Percentiles rank a stretch among this genome's conserved stretches.
These are phyloP conservation scores for Lactarius evosmus DNA, from an alignment of 768 basidiomycete species.

Conservation along the genomic window DNA sequence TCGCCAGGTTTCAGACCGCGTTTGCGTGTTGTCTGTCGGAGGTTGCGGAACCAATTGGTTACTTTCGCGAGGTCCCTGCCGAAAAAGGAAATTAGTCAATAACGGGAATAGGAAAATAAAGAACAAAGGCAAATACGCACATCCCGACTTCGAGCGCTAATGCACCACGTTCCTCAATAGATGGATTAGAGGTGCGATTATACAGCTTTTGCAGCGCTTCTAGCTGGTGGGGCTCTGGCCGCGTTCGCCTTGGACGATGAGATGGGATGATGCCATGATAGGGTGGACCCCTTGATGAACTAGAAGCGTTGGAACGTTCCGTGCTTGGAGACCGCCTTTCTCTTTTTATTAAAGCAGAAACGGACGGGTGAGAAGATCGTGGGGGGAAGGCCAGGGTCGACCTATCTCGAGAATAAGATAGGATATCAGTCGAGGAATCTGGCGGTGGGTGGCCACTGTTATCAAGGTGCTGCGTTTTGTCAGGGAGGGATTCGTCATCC, in stretches of 20 bases:
- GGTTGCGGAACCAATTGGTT: slow-evolving; percentile 85
- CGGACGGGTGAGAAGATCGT: slow-evolving; percentile 42
- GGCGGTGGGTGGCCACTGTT: slow-evolving; percentile 29
- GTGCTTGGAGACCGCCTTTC: slow-evolving; percentile 35
- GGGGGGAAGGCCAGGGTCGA: slow-evolving; percentile 34
- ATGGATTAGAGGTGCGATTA: slow-evolving; percentile 64
- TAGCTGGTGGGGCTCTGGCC: slow-evolving; percentile 77
- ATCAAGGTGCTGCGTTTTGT: slow-evolving; percentile 32
- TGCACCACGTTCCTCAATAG: slow-evolving; percentile 74
- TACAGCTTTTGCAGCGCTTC: slow-evolving; percentile 70
- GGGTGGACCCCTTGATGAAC: slow-evolving; percentile 43
- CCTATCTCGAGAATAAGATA: slow-evolving; percentile 33
- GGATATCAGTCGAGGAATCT: slow-evolving; percentile 28
- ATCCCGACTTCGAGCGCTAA: slow-evolving; percentile 77
- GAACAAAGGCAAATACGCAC: slow-evolving; percentile 29
- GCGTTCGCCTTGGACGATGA: slow-evolving; percentile 63
- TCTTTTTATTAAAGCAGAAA: slow-evolving; percentile 38
- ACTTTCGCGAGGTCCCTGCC: slow-evolving; percentile 71
- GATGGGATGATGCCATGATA: slow-evolving; percentile 41
- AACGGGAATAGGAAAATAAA: slow-evolving; percentile 9
- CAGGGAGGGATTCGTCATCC: slow-evolving; percentile 49
- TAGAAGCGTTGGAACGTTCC: slow-evolving; percentile 35
- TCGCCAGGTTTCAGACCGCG: slow-evolving; percentile 55
- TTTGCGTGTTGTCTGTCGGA: slow-evolving; percentile 77
- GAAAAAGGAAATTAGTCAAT: slow-evolving; percentile 29